Percentiles rank a stretch among this genome's conserved stretches.
phyloP scores from a whole-genome alignment of 768 basidiomycete species.

The Trametes coccinea region DNA sequence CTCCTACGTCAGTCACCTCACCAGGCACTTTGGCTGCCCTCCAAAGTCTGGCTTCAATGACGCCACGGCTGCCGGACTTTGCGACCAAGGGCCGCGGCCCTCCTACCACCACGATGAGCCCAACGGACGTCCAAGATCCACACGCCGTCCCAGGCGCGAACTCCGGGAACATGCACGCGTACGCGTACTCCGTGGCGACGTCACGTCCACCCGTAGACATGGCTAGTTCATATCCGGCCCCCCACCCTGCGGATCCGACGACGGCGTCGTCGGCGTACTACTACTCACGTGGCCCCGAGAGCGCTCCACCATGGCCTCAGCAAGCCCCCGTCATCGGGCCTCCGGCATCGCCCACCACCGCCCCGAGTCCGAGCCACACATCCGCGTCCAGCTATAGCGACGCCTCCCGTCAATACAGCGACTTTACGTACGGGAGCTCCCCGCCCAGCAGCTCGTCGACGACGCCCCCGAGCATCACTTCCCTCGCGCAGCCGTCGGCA shows the following conservation, averaged over 20 bases:
- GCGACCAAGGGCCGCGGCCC: conserved; percentile 13
- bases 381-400: conserved; percentile 12
- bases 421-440: conserved; percentile 18
- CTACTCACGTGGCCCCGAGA: conserved; percentile 2
- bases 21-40: conserved; percentile 23
- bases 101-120: not conserved
- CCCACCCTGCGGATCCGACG: not conserved
- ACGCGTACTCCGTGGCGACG: conserved; percentile 1
- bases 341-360: conserved; percentile 6
- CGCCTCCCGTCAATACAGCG: conserved; percentile 9
- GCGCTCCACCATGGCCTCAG: conserved; percentile 12
- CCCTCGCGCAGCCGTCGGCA: conserved; percentile 8
- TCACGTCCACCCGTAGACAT: not conserved
- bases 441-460: conserved; percentile 19
- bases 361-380: conserved; percentile 18
- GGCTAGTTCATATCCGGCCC: not conserved
- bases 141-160: not conserved
- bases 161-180: conserved; percentile 1
- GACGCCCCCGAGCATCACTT: conserved; percentile 17
- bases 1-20: conserved; percentile 17
- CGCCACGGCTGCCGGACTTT: conserved; percentile 25
- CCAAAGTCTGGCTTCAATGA: conserved; percentile 25
- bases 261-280: conserved; percentile 7
- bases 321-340: not conserved
- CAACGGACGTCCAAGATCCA: conserved; percentile 2